Base-by-base conservation (phyloP, 2,329 filamentous ascomycete genomes). In the Fusarium luffae region DNA sequence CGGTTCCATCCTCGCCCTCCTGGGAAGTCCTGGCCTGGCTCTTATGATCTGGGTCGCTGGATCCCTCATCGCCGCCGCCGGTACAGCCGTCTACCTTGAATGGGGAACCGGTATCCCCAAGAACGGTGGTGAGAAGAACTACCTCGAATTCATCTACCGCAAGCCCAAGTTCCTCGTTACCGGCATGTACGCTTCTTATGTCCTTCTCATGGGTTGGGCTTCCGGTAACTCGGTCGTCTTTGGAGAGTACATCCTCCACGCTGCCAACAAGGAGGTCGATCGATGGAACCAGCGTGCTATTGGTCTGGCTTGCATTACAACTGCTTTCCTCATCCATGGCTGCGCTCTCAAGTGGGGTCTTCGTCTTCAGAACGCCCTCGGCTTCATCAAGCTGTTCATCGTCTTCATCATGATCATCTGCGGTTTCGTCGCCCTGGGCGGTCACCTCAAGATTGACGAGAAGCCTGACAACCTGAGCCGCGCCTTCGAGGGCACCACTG, bases 171-270 rank as follows among this genome's bases (percentile, higher is more conserved):
- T 90, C 75, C 82, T 91, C 11, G 84, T 83, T 47, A 91, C 89
- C 10, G 85, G 84, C 16, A 79, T 90, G 58, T 91, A 90, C 77
- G 81, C 85, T 6, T 84, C 85, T 30, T 90, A 91, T 66, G 86
- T 90, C 14, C 74, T 92, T 27, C 82, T 92, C 2, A 84, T 91
- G 19, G 88, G 86, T 14, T 91, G 88, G 88, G 88, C 89, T 0
- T 87, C 86, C 9, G 87, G 87, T 16, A 92, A 92, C 77, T 90
- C 86, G 1, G 87, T 92, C 67, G 85, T 92, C 41, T 92, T 92
- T 68, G 89, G 89, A 63, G 89, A 91, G 75, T 92, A 92, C 77
- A 88, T 92, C 59, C 83, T 92, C 3, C 84, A 90, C 74, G 90
- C 90, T 11, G 87, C 89, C 13, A 80, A 88, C 14, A 83, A 88